These are phyloP conservation scores for Haemoproteus tartakovskyi DNA, from an alignment of 169 alveolate species.

Conservation along the genomic window DNA sequence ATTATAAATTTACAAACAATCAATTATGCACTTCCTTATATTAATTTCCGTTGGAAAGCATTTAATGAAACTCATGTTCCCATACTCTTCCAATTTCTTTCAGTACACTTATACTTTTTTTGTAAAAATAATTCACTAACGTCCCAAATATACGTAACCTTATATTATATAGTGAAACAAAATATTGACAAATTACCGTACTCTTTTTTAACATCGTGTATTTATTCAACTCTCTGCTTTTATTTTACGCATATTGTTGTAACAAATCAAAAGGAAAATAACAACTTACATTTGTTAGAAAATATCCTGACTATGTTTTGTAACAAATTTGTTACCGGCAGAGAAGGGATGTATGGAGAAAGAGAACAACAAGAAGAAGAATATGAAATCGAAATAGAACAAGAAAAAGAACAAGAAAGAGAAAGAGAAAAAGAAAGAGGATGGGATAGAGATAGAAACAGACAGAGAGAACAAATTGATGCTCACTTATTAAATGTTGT, in stretches of 20 bases:
- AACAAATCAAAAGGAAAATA: conserved; percentile 1
- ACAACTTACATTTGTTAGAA: conserved; percentile 16
- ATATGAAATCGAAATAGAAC: no score
- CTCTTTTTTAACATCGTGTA: conserved; percentile 6
- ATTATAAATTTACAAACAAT: conserved; percentile 13
- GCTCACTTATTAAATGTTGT: conserved; percentile 16
- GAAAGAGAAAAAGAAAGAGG: no score
- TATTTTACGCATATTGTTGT: conserved; percentile 17
- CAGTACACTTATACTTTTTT: conserved; percentile 13
- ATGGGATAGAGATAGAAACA: no score
- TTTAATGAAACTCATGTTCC: conserved; percentile 10
- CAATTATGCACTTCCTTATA: conserved; percentile 2
- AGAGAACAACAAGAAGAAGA: conserved; percentile 15
- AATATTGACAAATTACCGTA: conserved; percentile 10
- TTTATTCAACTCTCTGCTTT: conserved; percentile 11
- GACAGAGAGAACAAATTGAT: no score
- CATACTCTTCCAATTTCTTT: conserved; percentile 33
- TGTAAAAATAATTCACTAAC: not conserved
- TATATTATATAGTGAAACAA: not conserved
- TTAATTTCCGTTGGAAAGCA: not conserved
- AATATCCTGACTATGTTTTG: conserved; percentile 9
- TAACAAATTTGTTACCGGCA: conserved; percentile 16
- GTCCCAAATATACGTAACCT: not conserved
- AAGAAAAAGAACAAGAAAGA: no score
- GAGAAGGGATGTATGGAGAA: not conserved